Conservation (phyloP, 495 filamentous ascomycete species). For the Trichocladium uniseriatum region DNA sequence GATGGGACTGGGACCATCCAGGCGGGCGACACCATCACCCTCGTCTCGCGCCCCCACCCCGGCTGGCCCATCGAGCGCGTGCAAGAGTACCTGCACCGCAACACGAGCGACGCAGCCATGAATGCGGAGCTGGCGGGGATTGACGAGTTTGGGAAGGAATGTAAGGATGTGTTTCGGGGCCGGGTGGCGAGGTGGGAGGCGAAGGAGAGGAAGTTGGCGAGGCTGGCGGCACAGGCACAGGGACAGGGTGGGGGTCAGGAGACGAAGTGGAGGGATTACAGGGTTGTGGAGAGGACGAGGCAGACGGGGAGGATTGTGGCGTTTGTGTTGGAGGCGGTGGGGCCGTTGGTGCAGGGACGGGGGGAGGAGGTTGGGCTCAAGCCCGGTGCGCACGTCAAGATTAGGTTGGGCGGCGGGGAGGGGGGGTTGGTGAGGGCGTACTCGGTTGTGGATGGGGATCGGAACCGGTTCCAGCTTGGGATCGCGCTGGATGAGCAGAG, state of each 20-base stretch:
- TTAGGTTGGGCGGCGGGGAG: conserved; percentile 41
- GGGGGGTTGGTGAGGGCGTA: conserved; percentile 37
- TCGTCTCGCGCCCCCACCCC: conserved; percentile 38
- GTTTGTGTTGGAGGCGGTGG: conserved; percentile 31
- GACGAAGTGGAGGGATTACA: conserved; percentile 36
- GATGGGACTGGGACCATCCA: conserved; percentile 36
- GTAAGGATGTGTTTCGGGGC: conserved; percentile 30
- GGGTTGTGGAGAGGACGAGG: conserved; percentile 33
- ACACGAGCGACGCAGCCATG: conserved; percentile 32
- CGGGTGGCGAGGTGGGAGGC: conserved; percentile 29
- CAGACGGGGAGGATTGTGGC: conserved; percentile 35
- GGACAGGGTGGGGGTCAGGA: neutral
- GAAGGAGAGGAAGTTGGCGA: conserved; percentile 22
- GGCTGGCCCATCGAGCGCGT: conserved; percentile 47
- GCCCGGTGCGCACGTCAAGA: conserved; percentile 34
- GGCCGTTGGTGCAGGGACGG: conserved; percentile 9
- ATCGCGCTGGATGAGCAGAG: conserved; percentile 36
- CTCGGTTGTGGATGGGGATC: conserved; percentile 38
- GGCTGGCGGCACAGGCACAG: no score
- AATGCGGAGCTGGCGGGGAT: conserved; percentile 40
- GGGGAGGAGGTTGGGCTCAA: conserved; percentile 15
- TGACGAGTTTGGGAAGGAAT: conserved; percentile 40
- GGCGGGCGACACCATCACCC: conserved; percentile 37
- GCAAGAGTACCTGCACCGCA: conserved; percentile 46
- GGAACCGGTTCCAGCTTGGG: conserved; percentile 36